Evolutionary conservation across 1,139 yeast species (phyloP).

Genomic region (Yamadazyma triangularis): DNA sequence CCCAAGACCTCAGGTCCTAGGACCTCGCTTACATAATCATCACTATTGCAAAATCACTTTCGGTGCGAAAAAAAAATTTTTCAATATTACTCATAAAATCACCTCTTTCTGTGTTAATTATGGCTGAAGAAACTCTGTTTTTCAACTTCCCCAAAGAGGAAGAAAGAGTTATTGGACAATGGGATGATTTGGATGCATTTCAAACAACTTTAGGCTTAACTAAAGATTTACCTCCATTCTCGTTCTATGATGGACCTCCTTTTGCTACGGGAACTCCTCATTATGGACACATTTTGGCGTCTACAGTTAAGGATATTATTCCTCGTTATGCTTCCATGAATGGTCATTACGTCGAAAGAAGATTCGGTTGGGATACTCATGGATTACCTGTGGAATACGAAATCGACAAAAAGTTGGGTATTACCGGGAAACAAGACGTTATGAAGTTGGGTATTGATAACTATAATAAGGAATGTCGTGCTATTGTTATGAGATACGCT

Average conservation of each 20-base stretch:
- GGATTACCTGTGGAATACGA: conserved; percentile 98
- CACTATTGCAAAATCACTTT: too few relatives aligned
- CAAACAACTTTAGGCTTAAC: conserved; percentile 80
- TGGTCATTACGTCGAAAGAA: conserved; percentile 91
- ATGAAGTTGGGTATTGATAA: conserved; percentile 90
- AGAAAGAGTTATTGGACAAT: conserved; percentile 67
- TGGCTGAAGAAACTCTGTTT: conserved; percentile 34
- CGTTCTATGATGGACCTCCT: conserved; percentile 98
- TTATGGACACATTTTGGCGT: conserved; percentile 94
- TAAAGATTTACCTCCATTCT: conserved; percentile 79
- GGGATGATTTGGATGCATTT: conserved; percentile 94
- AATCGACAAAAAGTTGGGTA: conserved; percentile 94
- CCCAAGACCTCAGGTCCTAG: too few relatives aligned
- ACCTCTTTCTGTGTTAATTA: conserved; percentile 6
- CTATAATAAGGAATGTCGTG: conserved; percentile 90
- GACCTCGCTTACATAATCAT: too few relatives aligned
- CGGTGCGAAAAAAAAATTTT: too few relatives aligned
- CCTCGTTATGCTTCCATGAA: conserved; percentile 98
- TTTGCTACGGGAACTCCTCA: conserved; percentile 99
- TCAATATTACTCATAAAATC: background rate
- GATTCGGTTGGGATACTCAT: conserved; percentile 99
- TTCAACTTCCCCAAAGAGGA: conserved; percentile 83
- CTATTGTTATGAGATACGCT: conserved; percentile 96
- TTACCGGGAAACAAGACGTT: conserved; percentile 91
- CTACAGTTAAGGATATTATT: conserved; percentile 94